phyloP scores from a whole-genome alignment of 2,329 filamentous ascomycete genomes.

The Lachnellula hyalina region DNA sequence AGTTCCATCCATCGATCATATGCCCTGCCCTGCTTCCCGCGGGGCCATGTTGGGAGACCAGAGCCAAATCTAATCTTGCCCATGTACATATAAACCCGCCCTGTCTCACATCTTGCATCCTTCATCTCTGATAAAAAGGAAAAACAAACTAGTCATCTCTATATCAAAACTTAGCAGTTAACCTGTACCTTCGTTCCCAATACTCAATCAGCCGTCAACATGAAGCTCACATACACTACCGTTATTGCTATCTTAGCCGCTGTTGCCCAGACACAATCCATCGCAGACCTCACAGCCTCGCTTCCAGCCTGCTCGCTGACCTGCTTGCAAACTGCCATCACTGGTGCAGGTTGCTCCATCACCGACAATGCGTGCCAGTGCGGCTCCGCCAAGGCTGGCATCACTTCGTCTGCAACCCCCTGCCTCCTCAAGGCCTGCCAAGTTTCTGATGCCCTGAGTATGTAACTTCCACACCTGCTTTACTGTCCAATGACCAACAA shows the following conservation, averaged over 20 bases:
- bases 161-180: neutral
- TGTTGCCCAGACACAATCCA: slow-evolving; percentile 19
- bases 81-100: neutral
- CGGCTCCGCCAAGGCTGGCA: slow-evolving; percentile 12
- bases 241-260: slow-evolving; percentile 10
- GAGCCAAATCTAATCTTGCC: too few relatives aligned
- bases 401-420: slow-evolving; percentile 18
- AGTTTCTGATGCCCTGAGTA: slow-evolving; percentile 20
- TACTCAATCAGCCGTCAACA: slow-evolving; percentile 8
- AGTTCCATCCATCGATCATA: neutral
- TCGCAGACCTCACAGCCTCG: slow-evolving; percentile 10
- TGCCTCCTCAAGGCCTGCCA: slow-evolving; percentile 20
- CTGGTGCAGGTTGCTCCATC: slow-evolving; percentile 13
- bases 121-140: neutral
- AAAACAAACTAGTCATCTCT: neutral
- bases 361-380: slow-evolving; percentile 24
- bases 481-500: neutral
- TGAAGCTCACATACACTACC: slow-evolving; percentile 14
- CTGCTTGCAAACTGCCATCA: slow-evolving; percentile 18
- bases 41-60: too few relatives aligned
- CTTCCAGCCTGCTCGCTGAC: slow-evolving; percentile 21
- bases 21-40: neutral
- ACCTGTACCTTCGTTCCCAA: neutral
- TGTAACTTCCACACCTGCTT: slow-evolving; percentile 2
- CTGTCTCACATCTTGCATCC: neutral